Evolutionary conservation across 306 rosid species (phyloP).

Genomic region (Inga leiocalycina): DNA sequence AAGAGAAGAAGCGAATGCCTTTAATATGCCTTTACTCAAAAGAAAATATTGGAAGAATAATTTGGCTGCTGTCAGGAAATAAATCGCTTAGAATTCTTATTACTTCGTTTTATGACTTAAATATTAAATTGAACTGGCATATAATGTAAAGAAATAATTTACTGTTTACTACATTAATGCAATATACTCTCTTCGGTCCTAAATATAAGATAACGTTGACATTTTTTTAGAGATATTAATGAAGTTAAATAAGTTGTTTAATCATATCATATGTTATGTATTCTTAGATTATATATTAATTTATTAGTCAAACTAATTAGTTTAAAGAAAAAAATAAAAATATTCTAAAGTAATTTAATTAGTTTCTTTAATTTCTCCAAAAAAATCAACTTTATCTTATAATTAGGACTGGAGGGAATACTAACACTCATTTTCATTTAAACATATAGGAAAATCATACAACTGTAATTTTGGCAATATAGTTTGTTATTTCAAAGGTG

Average conservation of each 20-base stretch:
- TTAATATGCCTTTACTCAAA: background rate
- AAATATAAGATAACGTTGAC: too few relatives aligned
- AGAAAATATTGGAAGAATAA: background rate
- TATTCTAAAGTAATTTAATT: too few relatives aligned
- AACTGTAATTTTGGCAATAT: background rate
- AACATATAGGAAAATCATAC: background rate
- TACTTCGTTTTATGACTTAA: background rate
- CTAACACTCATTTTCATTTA: background rate
- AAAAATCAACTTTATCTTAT: too few relatives aligned
- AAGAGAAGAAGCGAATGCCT: background rate
- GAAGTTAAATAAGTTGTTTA: too few relatives aligned
- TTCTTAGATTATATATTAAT: too few relatives aligned
- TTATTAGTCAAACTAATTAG: too few relatives aligned
- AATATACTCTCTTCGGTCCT: background rate
- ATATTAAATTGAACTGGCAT: background rate
- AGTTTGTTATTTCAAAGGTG: background rate
- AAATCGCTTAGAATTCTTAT: background rate
- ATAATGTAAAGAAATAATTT: background rate
- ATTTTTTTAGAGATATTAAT: too few relatives aligned
- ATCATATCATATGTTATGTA: too few relatives aligned
- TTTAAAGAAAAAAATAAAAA: too few relatives aligned
- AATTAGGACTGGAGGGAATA: too few relatives aligned
- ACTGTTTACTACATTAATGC: background rate
- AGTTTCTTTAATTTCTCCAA: too few relatives aligned
- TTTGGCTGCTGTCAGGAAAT: background rate